These are phyloP conservation scores for Bothriochloa decipiens DNA, from an alignment of 176 grass and related monocot genomes.

Conservation along the genomic window DNA sequence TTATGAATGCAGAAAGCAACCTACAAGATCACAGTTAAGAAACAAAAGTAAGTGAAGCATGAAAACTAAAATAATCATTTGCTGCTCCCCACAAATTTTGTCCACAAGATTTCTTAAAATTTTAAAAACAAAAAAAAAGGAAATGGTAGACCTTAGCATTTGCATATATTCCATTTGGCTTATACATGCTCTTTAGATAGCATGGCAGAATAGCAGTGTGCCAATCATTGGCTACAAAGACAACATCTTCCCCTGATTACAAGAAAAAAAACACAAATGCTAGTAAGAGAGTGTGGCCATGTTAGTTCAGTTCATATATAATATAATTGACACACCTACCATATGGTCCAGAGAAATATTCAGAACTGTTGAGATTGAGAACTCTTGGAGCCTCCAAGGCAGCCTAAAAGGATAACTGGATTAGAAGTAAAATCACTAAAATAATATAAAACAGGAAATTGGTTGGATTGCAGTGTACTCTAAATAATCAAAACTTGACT, in stretches of 20 bases:
- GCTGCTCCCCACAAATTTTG: conserved; percentile 1
- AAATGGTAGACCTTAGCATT: conserved; percentile 74
- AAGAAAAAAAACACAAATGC: conserved; percentile 14
- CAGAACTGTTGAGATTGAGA: conserved; percentile 78
- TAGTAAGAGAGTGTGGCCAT: not conserved
- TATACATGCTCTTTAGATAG: conserved; percentile 89
- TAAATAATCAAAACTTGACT: not conserved
- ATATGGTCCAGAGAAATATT: conserved; percentile 78
- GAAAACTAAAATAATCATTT: conserved; percentile 36
- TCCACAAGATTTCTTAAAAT: conserved; percentile 20
- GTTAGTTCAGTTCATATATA: conserved; percentile 37
- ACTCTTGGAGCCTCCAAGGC: conserved; percentile 93
- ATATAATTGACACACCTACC: conserved; percentile 50
- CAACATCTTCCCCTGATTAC: conserved; percentile 75
- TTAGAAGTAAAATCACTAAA: conserved; percentile 35
- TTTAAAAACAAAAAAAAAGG: not conserved
- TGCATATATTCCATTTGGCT: conserved; percentile 73
- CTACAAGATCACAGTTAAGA: conserved; percentile 44
- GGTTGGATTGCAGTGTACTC: conserved; percentile 19
- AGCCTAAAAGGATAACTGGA: conserved; percentile 54
- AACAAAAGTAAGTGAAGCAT: conserved; percentile 24
- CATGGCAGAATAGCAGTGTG: conserved; percentile 75
- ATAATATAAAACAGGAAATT: not conserved
- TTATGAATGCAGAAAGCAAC: conserved; percentile 99
- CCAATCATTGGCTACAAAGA: conserved; percentile 94